A percentile compares a stretch with the other conserved stretches of the same genome.
Conservation (phyloP, 1,284 basidiomycete genomes). For the Apiotrichum laibachii region DNA sequence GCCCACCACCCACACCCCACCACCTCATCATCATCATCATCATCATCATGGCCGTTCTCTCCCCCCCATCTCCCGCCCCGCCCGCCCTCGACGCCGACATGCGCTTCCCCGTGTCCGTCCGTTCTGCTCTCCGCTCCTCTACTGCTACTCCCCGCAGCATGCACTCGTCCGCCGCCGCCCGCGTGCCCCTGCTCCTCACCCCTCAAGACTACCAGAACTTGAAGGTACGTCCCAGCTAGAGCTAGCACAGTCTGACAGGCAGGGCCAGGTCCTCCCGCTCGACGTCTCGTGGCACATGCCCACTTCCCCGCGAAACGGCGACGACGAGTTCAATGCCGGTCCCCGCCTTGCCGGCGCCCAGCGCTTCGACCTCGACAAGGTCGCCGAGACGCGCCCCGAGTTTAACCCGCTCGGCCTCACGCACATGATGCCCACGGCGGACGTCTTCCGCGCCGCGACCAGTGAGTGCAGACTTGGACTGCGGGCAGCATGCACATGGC, state of each 20-base stretch:
- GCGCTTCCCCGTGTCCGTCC: background rate
- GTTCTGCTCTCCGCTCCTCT: background rate
- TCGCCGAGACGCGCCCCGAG: constrained; percentile 53
- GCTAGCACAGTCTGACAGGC: background rate
- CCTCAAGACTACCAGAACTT: constrained; percentile 37
- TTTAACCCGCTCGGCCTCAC: constrained; percentile 68
- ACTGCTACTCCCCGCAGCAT: background rate
- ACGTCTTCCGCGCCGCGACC: constrained; percentile 74
- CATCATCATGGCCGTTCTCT: background rate
- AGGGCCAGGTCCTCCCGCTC: constrained; percentile 30
- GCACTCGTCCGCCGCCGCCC: background rate
- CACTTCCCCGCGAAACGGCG: constrained; percentile 43
- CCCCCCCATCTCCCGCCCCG: background rate
- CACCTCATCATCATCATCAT: background rate
- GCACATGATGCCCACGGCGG: constrained; percentile 85
- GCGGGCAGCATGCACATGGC: background rate
- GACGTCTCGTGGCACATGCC: constrained; percentile 53
- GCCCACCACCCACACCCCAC: too few relatives aligned
- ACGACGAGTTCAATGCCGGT: constrained; percentile 44
- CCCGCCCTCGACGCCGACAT: background rate
- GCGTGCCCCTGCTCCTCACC: constrained; percentile 39
- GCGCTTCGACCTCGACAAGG: constrained; percentile 77
- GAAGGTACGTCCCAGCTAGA: background rate
- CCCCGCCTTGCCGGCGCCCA: constrained; percentile 68
- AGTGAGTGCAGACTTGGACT: constrained; percentile 56